Conservation (phyloP, 371 early-diverging fungal species). For the Batkoa obscura region DNA sequence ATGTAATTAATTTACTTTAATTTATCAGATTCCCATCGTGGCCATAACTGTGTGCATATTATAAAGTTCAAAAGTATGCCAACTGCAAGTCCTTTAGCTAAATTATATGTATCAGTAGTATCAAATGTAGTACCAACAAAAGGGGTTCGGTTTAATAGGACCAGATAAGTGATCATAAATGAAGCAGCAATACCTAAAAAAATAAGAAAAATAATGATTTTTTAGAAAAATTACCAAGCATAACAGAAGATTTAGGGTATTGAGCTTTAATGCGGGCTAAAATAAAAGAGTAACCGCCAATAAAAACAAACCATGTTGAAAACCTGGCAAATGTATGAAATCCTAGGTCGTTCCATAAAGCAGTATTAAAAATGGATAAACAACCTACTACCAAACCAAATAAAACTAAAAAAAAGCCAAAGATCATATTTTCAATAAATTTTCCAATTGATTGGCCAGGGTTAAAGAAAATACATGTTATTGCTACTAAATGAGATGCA, state of each 20-base stretch:
- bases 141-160: constrained; percentile 29
- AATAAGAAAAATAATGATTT: constrained; percentile 21
- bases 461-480: constrained; percentile 42
- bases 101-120: constrained; percentile 19
- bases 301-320: constrained; percentile 28
- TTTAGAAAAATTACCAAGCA: constrained; percentile 23
- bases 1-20: neutral
- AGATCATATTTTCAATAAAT: constrained; percentile 40
- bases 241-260: constrained; percentile 42
- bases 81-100: constrained; percentile 40
- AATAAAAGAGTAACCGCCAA: constrained; percentile 32
- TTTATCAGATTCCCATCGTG: constrained; percentile 2
- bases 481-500: constrained; percentile 38
- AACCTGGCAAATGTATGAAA: constrained; percentile 19
- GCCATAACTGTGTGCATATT: neutral
- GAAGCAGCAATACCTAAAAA: constrained; percentile 24
- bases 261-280: constrained; percentile 35
- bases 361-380: constrained; percentile 24
- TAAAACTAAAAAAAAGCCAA: constrained; percentile 18
- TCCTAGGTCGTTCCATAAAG: constrained; percentile 25
- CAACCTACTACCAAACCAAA: constrained; percentile 27
- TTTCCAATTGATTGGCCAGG: constrained; percentile 43
- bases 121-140: constrained; percentile 33
- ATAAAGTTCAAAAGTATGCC: constrained; percentile 28
- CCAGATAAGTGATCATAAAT: constrained; percentile 26